Evolutionary conservation across 202 grass and related monocot species (phyloP).

Genomic region (Saccharum hybrid): DNA sequence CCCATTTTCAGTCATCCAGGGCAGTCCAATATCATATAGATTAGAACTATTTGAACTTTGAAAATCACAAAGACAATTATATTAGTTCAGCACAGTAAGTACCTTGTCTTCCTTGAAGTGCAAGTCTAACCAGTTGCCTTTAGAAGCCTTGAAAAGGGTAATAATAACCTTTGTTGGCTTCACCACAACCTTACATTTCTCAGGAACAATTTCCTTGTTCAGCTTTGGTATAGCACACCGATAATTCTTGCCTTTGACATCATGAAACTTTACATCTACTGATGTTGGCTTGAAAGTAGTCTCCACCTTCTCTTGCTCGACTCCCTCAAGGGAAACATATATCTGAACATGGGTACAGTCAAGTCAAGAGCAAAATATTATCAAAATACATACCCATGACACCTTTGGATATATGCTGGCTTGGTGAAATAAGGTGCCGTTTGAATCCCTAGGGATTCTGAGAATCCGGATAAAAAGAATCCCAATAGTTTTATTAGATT

Average conservation of each 20-base stretch:
- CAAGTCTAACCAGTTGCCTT: conserved; percentile 83
- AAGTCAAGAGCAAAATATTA: conserved; percentile 21
- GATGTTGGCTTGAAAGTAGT: conserved; percentile 64
- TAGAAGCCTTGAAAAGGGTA: conserved; percentile 73
- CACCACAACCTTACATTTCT: conserved; percentile 79
- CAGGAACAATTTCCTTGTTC: conserved; percentile 85
- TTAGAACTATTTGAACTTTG: not conserved
- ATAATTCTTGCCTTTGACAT: conserved; percentile 87
- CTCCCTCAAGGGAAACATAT: conserved; percentile 71
- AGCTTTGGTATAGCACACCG: conserved; percentile 76
- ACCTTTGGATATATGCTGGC: not conserved
- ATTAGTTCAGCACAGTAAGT: not conserved
- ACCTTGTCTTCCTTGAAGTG: conserved; percentile 93
- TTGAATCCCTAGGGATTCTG: no score
- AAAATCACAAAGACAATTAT: not conserved
- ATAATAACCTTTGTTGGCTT: conserved; percentile 73
- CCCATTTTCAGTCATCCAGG: not conserved
- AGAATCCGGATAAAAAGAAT: no score
- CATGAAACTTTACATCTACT: conserved; percentile 82
- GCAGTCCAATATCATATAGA: not conserved
- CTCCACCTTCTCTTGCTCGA: conserved; percentile 71
- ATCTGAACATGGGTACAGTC: conserved; percentile 48
- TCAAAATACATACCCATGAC: not conserved
- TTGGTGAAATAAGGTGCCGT: not conserved
- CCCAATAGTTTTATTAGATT: no score